Evolutionary conservation across 352 stramenopile species (phyloP).

Genomic region (Phytopythium ostracodes): DNA sequence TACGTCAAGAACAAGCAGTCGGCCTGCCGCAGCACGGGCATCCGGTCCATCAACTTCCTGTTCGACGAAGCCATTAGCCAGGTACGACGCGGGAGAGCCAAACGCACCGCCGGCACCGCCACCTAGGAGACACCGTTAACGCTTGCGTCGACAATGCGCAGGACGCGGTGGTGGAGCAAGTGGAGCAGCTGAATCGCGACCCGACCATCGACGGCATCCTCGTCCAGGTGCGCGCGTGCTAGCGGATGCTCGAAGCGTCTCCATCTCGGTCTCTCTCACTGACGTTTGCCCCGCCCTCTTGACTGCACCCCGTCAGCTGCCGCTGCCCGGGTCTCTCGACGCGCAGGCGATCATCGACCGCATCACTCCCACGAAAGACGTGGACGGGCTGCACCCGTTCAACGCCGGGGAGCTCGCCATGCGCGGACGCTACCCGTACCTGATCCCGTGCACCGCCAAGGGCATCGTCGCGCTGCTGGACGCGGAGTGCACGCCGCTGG

Average conservation of each 20-base stretch:
- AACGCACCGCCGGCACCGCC: no score
- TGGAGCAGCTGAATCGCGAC: conserved; percentile 73
- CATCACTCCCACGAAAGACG: conserved; percentile 96
- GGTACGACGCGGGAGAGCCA: conserved; percentile 24
- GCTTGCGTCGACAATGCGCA: conserved; percentile 11
- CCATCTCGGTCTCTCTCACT: neutral
- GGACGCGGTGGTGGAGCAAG: conserved; percentile 55
- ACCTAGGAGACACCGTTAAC: no score
- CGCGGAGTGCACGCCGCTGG: conserved; percentile 74
- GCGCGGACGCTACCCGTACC: conserved; percentile 79
- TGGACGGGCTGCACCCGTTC: conserved; percentile 97
- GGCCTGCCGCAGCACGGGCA: conserved; percentile 93
- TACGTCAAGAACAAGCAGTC: conserved; percentile 99
- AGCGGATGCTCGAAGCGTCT: neutral
- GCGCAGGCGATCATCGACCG: conserved; percentile 90
- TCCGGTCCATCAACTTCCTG: conserved; percentile 88
- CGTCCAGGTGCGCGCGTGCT: conserved; percentile 52
- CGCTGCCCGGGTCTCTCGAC: conserved; percentile 92
- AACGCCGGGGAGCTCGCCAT: conserved; percentile 94
- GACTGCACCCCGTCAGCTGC: conserved; percentile 68
- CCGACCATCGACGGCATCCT: conserved; percentile 81
- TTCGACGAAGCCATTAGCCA: conserved; percentile 61
- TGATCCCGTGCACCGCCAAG: conserved; percentile 97
- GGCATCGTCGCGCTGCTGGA: conserved; percentile 97
- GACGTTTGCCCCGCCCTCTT: no score